Evolutionary conservation across 768 basidiomycete genomes (phyloP).

Genomic region (Neoboletus brunneissimus): DNA sequence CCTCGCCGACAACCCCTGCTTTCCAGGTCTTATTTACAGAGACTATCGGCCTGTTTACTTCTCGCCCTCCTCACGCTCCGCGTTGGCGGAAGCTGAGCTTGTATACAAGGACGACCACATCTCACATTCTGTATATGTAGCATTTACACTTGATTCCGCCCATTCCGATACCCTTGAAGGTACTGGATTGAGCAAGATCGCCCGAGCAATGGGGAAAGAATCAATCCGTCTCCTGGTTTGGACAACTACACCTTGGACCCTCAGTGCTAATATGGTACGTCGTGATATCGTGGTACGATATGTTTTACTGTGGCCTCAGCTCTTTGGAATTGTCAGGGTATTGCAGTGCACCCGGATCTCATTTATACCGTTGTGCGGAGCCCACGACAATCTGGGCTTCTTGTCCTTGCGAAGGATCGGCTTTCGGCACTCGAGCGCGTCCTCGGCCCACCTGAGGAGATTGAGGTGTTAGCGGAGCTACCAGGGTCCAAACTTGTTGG

Average conservation of each 20-base stretch:
- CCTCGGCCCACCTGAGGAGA: conserved; percentile 21
- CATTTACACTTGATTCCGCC: conserved; percentile 58
- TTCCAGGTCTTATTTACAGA: conserved; percentile 73
- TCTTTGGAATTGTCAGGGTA: conserved; percentile 54
- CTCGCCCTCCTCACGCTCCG: conserved; percentile 92
- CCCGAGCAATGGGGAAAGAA: conserved; percentile 35
- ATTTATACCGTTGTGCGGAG: conserved; percentile 55
- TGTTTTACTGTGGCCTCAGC: background rate
- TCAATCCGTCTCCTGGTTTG: conserved; percentile 70
- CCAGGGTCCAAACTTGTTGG: conserved; percentile 52
- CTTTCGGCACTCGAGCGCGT: conserved; percentile 34
- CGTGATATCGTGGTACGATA: background rate
- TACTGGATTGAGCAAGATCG: conserved; percentile 6
- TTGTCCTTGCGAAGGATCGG: conserved; percentile 54
- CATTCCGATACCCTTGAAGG: conserved; percentile 12
- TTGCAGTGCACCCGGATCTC: conserved; percentile 77
- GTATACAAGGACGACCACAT: conserved; percentile 85
- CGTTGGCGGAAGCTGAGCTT: conserved; percentile 93
- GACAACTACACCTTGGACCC: conserved; percentile 98
- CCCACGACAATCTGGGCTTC: conserved; percentile 25
- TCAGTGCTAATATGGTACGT: conserved; percentile 90
- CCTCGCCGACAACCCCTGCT: background rate
- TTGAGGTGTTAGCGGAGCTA: conserved; percentile 22
- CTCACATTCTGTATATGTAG: conserved; percentile 85
- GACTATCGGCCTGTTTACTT: conserved; percentile 90